A percentile compares a stretch with the other conserved stretches of the same genome.
These are phyloP conservation scores for Leishmania gerbilli DNA, from an alignment of 208 protist species.

Conservation along the genomic window DNA sequence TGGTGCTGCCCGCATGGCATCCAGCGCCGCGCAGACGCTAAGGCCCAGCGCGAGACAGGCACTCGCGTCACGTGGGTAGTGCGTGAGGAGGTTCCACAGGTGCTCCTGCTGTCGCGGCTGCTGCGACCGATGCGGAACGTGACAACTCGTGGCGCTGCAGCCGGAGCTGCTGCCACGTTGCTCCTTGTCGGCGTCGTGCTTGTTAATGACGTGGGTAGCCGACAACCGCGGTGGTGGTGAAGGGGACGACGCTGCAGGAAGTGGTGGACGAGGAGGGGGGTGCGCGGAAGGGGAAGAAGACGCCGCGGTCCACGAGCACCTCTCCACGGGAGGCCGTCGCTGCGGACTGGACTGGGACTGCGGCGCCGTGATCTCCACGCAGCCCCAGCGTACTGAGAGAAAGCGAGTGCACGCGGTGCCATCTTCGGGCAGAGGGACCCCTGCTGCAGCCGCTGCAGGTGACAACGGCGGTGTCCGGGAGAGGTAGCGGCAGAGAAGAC, in stretches of 20 bases:
- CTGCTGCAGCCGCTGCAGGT: not conserved
- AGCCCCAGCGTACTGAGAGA: constrained; percentile 12
- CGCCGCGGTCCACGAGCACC: not conserved
- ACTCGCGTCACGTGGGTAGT: constrained; percentile 28
- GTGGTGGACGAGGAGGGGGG: not conserved
- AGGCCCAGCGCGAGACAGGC: constrained; percentile 22
- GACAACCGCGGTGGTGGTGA: not conserved
- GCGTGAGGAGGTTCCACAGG: constrained; percentile 15
- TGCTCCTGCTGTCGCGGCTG: not conserved
- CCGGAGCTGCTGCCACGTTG: not conserved
- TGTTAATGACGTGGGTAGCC: not conserved
- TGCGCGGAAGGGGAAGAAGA: not conserved
- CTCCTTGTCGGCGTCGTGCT: not conserved
- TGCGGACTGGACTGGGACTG: not conserved
- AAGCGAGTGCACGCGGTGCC: constrained; percentile 2
- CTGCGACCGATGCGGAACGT: not conserved
- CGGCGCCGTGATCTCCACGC: not conserved
- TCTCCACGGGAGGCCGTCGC: not conserved
- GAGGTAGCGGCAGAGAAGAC: constrained; percentile 18
- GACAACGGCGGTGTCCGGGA: not conserved
- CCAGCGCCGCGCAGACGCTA: constrained; percentile 11
- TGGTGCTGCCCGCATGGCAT: constrained; percentile 13
- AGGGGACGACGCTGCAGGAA: not conserved
- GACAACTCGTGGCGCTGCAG: not conserved
- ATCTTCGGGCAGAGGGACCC: not conserved